Evolutionary conservation across 805 yeast species (phyloP), one percentile per base, ranked within the genome.

Genomic region (Starmerella khaoyaiensis): DNA sequence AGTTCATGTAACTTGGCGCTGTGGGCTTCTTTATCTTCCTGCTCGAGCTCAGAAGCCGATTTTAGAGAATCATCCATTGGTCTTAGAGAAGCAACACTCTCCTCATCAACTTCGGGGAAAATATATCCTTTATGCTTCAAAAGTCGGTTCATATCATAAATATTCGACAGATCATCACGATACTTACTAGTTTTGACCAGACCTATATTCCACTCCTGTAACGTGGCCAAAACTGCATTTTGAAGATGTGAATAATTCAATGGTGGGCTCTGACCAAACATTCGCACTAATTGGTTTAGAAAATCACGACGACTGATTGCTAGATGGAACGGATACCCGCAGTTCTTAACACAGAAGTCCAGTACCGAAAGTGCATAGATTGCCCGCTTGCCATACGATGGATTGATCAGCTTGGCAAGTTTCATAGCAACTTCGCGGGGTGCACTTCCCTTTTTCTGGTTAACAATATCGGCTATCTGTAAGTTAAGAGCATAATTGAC

Each of bases 131-230:
- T 90, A 58, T 79, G 79, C 45, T 79, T 67, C 50, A 90, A 68
- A 37, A 90, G 66, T 39, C 96, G 69, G 64, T 86, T 94, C 98
- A 90, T 90, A 55, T 90, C 98, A 48, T 90, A 73, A 48, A 90
- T 80, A 57, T 79, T 82, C 3, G 86, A 90, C 51, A 90, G 65
- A 57, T 90, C 99, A 30, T 84, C 93, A 56, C 81, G 82, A 59
- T 90, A 81, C 53, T 82, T 70, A 20, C 94, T 75, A 36, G 90
- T 83, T 52, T 76, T 75, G 60, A 96, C 87, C 38, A 90, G 74
- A 1, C 97, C 87, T 57, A 82, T 93, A 56, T 81, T 76, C 99
- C 99, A 90, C 59, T 90, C 97, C 59, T 87, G 94, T 52, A 90
- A 79, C 39, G 86, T 82, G 41, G 90, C 86, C 53, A 90, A 67